Base-by-base conservation (phyloP, 441 rosid genomes). In the Flueggea neowawraea region DNA sequence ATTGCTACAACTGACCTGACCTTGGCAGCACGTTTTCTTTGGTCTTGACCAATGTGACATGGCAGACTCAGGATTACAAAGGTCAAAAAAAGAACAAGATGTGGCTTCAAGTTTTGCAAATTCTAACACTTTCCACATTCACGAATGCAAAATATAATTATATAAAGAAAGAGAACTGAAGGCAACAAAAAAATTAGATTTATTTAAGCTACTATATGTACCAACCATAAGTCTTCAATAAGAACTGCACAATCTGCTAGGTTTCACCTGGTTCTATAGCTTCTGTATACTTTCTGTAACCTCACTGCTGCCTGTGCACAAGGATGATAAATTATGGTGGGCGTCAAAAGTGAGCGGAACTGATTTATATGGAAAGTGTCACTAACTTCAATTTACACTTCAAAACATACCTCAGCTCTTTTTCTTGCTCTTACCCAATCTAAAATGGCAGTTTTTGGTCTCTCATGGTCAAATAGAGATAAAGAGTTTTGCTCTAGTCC, bases 41-140 rank as follows among this genome's bases (percentile, higher is more conserved):
- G 97, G 97, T 69, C 99, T 89, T 44, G 91, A 83, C 99, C 99
- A 94, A 45, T 91, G 90, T 3, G 96, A 91, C 62, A 94, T 69
- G 39, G 97, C 96, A 43, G 92, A 84, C 77, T 91, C 97, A 4
- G 85, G 88, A 62, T 89, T 91, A 75, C 86, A 87, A 11, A 78
- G 74, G 66, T 94, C 90, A 50, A 91, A 94, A 74, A 89, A 94
- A 0, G 96, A 91, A 36, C 91, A 75, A 9, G 99, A 94, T 71
- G 95, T 89, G 70, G 86, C 78, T 81, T 87, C 86, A 39, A 94
- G 78, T 67, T 87, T 96, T n/a, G 99, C 99, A 63, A 86, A 91
- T 70, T 94, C 99, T 73, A 94, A 78, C 57, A 89, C 84, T 65
- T 91, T 91, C 97, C 97, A 94, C 97, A 96, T 94, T 55, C 15